A percentile compares a stretch with the other conserved stretches of the same genome.
Conservation (phyloP, 2,329 filamentous ascomycete species). For the Orbilia javanica region DNA sequence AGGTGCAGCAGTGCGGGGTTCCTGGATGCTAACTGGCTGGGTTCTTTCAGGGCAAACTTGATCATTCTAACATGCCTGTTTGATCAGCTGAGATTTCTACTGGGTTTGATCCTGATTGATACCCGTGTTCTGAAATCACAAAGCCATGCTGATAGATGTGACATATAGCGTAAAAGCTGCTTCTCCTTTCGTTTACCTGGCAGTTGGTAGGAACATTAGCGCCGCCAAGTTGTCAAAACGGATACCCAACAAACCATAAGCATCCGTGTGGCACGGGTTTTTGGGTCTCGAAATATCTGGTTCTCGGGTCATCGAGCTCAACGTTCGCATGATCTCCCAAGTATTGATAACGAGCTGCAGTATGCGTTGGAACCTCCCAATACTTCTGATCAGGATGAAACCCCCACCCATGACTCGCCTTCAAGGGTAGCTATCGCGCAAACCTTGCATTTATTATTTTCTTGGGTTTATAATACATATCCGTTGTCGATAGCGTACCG, state of each 20-base stretch:
- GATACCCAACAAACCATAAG: conserved; percentile 27
- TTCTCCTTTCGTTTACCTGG: conserved; percentile 1
- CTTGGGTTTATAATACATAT: conserved; percentile 14
- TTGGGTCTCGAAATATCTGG: conserved; percentile 47
- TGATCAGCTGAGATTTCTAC: conserved; percentile 8
- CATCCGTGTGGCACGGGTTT: conserved; percentile 47
- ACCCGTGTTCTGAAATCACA: neutral
- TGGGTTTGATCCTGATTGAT: neutral
- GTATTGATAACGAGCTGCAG: conserved; percentile 12
- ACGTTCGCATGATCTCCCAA: neutral
- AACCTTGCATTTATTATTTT: conserved; percentile 43
- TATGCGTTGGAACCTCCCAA: conserved; percentile 18
- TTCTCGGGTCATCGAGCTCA: conserved; percentile 46
- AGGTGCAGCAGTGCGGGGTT: conserved; percentile 22
- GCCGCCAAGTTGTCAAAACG: conserved; percentile 49
- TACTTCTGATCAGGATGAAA: conserved; percentile 55
- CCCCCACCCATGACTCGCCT: conserved; percentile 38
- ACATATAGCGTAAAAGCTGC: neutral
- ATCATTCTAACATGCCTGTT: conserved; percentile 4
- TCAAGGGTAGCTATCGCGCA: conserved; percentile 37
- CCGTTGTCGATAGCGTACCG: conserved; percentile 6
- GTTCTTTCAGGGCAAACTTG: neutral
- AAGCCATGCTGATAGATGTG: neutral
- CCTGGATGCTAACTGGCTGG: conserved; percentile 6
- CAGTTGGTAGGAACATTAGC: neutral